Conservation (phyloP, 108 stramenopile genomes). For the Craspedostauros australis region DNA sequence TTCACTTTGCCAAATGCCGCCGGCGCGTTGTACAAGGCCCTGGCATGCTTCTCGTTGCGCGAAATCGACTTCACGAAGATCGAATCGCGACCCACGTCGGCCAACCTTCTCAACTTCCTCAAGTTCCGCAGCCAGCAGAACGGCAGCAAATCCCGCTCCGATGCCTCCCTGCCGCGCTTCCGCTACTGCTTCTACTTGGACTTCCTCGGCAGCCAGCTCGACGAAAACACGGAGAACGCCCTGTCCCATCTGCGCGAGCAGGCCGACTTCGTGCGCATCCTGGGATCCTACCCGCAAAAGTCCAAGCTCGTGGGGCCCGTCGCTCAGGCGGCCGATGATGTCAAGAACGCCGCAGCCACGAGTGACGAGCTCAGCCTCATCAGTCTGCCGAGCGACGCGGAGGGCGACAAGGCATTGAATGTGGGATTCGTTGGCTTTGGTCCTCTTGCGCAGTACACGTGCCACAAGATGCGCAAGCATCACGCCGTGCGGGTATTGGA, state of each 20-base stretch:
- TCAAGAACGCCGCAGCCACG: conserved; percentile 47
- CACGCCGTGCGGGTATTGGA: conserved; percentile 74
- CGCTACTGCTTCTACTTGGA: conserved; percentile 91
- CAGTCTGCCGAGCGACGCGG: conserved; percentile 48
- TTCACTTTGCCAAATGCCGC: conserved; percentile 91
- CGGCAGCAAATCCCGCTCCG: conserved; percentile 23
- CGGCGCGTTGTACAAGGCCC: conserved; percentile 92
- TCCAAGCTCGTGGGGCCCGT: conserved; percentile 81
- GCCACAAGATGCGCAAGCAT: conserved; percentile 43
- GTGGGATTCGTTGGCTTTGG: conserved; percentile 96
- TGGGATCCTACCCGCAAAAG: conserved; percentile 83
- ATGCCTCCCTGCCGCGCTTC: conserved; percentile 69
- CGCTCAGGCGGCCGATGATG: conserved; percentile 56
- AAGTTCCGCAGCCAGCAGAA: conserved; percentile 65
- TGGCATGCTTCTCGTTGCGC: conserved; percentile 91
- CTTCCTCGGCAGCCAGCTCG: conserved; percentile 64
- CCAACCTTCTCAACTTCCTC: conserved; percentile 71
- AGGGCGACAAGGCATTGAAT: conserved; percentile 54
- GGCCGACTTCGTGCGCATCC: conserved; percentile 76
- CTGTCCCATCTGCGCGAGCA: conserved; percentile 80
- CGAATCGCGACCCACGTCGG: conserved; percentile 91
- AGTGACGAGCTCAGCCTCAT: conserved; percentile 13
- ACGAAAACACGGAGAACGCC: conserved; percentile 74
- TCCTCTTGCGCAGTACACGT: conserved; percentile 88
- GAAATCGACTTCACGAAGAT: conserved; percentile 98